Evolutionary conservation across 371 early-diverging fungal species (phyloP), one percentile per base, ranked within the genome.

Genomic region (Dinochytrium kinnereticum): DNA sequence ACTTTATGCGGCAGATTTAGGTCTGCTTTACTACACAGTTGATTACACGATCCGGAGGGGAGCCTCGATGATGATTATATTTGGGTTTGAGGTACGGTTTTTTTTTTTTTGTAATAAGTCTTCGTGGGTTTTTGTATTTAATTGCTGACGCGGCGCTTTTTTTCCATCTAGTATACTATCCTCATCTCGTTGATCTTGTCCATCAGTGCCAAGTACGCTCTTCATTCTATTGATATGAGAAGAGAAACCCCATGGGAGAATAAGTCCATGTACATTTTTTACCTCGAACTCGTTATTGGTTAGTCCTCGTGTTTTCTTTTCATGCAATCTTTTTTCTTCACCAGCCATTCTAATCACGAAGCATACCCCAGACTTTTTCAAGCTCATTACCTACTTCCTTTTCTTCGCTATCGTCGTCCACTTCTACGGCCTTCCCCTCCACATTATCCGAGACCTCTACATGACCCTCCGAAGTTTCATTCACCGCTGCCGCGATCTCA

Each of bases 371-470:
- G 98, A 98, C 73, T 92, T 97, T 69, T 86, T 92, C 75, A 96
- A 96, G 82, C 83, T 97, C 61, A 78, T 94, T 21, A 91, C 93
- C 2, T 98, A 97, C 71, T 68, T 92, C 37, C 76, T 89, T 51
- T 96, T 98, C 85, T 96, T 98, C 79, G 85, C 85, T 65, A 88
- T 93, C 50, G 90, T 97, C 49, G 89, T 95, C 59, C 81, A 87
- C 59, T 91, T 82, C 79, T 95, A 94, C 68, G 83, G 85, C 36
- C 82, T 96, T 0, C 98, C 98, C 0, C 83, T 98, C 21, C 98
- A 98, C 81, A 96, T 97, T 67, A 86, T 98, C 40, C 92, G 98
- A 59, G 98, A 98, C 75, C 88, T 98, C 0, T 98, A 98, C 79
- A 89, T 96, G 69, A 97, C 98, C 3, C 86, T 93, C 71, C 90